Evolutionary conservation across 2,329 filamentous ascomycete genomes (phyloP).

Genomic region (Calonectria ilicicola): DNA sequence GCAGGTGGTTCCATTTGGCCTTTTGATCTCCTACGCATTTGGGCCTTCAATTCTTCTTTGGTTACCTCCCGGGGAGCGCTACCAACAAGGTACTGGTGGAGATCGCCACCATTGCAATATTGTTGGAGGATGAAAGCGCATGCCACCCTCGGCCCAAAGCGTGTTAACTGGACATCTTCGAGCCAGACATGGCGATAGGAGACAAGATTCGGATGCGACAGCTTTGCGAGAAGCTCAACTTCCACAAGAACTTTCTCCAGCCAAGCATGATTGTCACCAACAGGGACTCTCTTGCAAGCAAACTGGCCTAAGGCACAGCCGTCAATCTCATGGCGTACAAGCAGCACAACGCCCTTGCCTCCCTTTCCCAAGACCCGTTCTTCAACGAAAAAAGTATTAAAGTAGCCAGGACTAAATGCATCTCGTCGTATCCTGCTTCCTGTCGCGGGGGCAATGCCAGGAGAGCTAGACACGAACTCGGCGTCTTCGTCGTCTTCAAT

Average conservation of each 20-base stretch:
- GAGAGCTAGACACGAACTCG: constrained; percentile 67
- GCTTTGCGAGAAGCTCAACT: constrained; percentile 89
- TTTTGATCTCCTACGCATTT: constrained; percentile 84
- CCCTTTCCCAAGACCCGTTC: constrained; percentile 88
- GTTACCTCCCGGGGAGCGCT: constrained; percentile 72
- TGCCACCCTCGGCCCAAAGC: constrained; percentile 90
- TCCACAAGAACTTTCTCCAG: constrained; percentile 93
- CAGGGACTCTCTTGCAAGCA: constrained; percentile 96
- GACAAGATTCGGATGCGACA: constrained; percentile 95
- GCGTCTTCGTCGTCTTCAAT: constrained; percentile 45
- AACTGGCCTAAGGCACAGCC: constrained; percentile 90
- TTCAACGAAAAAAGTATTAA: constrained; percentile 91
- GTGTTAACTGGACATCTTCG: constrained; percentile 85
- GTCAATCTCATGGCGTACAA: constrained; percentile 94
- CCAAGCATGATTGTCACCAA: constrained; percentile 95
- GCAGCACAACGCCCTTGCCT: constrained; percentile 92
- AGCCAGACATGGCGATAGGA: constrained; percentile 98
- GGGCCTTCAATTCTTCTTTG: constrained; percentile 89
- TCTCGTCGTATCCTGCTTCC: constrained; percentile 83
- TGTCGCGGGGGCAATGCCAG: constrained; percentile 59
- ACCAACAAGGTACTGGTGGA: constrained; percentile 88
- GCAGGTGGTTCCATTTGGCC: constrained; percentile 75
- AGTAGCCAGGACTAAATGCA: constrained; percentile 93
- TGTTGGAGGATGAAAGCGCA: constrained; percentile 98
- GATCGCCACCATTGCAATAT: constrained; percentile 94